Evolutionary conservation across 1,284 basidiomycete genomes (phyloP).

Genomic region (Coniferiporia weirii): DNA sequence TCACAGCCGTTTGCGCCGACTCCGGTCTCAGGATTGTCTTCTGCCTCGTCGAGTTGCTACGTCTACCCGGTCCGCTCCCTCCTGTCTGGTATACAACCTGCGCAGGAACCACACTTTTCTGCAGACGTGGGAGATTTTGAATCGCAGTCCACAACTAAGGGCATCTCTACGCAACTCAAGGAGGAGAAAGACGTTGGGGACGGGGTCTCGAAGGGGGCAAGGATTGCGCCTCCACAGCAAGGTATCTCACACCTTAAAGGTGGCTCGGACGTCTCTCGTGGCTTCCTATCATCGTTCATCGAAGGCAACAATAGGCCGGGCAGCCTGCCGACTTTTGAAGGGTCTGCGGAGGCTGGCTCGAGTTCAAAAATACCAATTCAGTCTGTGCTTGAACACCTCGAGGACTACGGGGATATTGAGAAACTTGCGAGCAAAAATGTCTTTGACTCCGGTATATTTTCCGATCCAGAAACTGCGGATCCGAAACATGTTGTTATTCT

Average conservation of each 20-base stretch:
- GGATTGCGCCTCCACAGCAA: neutral
- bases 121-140: neutral
- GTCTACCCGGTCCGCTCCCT: constrained; percentile 32
- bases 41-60: constrained; percentile 17
- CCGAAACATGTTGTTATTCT: constrained; percentile 8
- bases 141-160: neutral
- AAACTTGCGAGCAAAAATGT: neutral
- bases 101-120: constrained; percentile 14
- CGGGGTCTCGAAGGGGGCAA: neutral
- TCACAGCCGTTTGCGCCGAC: neutral
- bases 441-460: neutral
- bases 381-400: neutral
- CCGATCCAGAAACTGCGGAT: neutral
- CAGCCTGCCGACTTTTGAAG: neutral
- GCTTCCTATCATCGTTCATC: neutral
- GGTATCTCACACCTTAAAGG: neutral
- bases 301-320: neutral
- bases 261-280: no score
- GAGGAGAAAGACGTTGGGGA: neutral
- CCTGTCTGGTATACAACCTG: constrained; percentile 28
- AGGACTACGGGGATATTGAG: neutral
- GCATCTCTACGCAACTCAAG: constrained; percentile 2
- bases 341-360: neutral
- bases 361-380: neutral
- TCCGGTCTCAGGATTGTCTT: neutral